Conservation (phyloP, 2,329 filamentous ascomycete genomes). For the Tothia fuscella region DNA sequence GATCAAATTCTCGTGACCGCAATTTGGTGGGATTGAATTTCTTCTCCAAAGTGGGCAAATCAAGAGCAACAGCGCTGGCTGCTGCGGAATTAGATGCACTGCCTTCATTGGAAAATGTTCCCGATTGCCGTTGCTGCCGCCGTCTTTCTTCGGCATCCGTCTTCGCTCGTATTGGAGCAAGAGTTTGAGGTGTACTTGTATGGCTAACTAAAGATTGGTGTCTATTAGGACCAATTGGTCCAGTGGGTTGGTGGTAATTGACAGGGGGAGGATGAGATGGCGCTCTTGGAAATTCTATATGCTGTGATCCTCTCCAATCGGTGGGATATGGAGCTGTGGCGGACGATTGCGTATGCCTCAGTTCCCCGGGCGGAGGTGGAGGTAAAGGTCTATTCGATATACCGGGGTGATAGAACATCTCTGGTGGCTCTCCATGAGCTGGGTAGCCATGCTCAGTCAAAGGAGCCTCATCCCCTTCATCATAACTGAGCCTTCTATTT, state of each 20-base stretch:
- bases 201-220: conserved; percentile 64
- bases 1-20: conserved; percentile 66
- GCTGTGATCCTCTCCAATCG: conserved; percentile 7
- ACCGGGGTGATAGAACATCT: conserved; percentile 89
- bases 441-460: conserved; percentile 31
- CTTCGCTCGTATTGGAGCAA: conserved; percentile 79
- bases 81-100: conserved; percentile 42
- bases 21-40: conserved; percentile 80
- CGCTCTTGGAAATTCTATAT: conserved; percentile 7
- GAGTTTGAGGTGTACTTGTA: conserved; percentile 64
- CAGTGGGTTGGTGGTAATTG: neutral
- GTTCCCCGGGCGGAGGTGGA: conserved; percentile 48
- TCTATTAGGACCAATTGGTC: conserved; percentile 4
- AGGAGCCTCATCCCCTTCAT: conserved; percentile 72
- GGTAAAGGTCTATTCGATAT: conserved; percentile 50
- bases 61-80: conserved; percentile 50
- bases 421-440: conserved; percentile 53
- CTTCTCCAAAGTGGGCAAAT: conserved; percentile 69
- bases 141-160: conserved; percentile 70
- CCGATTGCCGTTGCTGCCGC: conserved; percentile 21
- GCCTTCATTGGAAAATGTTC: conserved; percentile 24
- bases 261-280: conserved; percentile 6
- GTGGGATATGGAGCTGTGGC: conserved; percentile 45
- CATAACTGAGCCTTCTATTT: conserved; percentile 66
- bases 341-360: conserved; percentile 15